Evolutionary conservation across 345 rosid genomes (phyloP).

Genomic region (Gossypium sturtianum): DNA sequence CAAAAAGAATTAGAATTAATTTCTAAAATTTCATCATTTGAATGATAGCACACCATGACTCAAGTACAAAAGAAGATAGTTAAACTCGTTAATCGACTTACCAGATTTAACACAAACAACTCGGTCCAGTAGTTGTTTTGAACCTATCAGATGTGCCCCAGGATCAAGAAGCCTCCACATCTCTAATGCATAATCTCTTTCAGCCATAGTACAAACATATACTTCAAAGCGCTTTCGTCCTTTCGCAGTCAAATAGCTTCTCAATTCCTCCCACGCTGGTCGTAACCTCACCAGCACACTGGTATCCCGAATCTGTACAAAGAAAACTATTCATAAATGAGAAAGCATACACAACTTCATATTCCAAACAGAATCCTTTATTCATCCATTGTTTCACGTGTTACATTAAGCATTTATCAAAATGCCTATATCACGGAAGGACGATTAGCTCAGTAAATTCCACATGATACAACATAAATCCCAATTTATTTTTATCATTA

Average conservation of each 20-base stretch:
- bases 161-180: slow-evolving; percentile 99
- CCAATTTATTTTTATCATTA: not conserved
- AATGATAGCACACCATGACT: not conserved
- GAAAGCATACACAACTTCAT: not conserved
- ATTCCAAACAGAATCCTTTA: not conserved
- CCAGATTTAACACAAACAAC: slow-evolving; percentile 96
- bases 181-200: slow-evolving; percentile 97
- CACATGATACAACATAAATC: not conserved
- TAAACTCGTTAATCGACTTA: slow-evolving; percentile 18
- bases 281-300: slow-evolving; percentile 99
- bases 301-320: slow-evolving; percentile 83
- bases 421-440: not conserved
- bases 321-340: slow-evolving; percentile 14
- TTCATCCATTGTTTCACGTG: not conserved
- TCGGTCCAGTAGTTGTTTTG: slow-evolving; percentile 71
- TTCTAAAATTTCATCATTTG: not conserved
- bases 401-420: not conserved
- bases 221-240: slow-evolving; percentile 97
- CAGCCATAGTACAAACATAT: slow-evolving; percentile 99
- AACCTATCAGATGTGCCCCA: slow-evolving; percentile 63
- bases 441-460: not conserved
- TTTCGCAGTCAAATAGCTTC: slow-evolving; percentile 89
- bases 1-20: slow-evolving; percentile 13
- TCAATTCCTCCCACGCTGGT: slow-evolving; percentile 96
- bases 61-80: slow-evolving; percentile 5